Conservation (phyloP, 345 rosid genomes). For the Lumnitzera littorea region DNA sequence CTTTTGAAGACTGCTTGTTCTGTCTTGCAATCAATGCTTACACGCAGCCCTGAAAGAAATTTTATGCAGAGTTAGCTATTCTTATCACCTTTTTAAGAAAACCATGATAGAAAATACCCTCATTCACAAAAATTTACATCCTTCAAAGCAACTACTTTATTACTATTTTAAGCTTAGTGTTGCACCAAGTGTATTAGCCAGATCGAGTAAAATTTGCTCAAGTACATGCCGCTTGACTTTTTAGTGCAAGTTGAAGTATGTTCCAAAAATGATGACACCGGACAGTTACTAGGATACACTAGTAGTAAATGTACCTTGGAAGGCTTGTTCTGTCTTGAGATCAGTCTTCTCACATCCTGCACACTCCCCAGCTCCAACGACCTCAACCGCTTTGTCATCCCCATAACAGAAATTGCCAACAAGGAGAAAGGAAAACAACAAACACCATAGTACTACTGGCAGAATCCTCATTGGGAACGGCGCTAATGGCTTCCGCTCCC, state of each 20-base stretch:
- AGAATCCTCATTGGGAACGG: slow-evolving; percentile 47
- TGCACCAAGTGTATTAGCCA: too few species aligned
- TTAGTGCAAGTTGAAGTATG: too few species aligned
- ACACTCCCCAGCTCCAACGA: slow-evolving; percentile 66
- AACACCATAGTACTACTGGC: slow-evolving; percentile 29
- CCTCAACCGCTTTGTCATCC: slow-evolving; percentile 28
- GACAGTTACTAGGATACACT: too few species aligned
- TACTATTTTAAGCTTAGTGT: too few species aligned
- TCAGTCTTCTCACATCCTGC: slow-evolving; percentile 35
- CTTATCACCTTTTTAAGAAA: too few species aligned
- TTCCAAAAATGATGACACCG: too few species aligned
- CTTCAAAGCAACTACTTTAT: too few species aligned
- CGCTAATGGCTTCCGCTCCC: not conserved
- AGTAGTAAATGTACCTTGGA: slow-evolving; percentile 35
- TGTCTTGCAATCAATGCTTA: slow-evolving; percentile 61
- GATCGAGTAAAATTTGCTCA: too few species aligned
- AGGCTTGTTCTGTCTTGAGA: slow-evolving; percentile 40
- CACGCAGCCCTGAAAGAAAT: slow-evolving; percentile 46
- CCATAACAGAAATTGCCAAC: slow-evolving; percentile 33
- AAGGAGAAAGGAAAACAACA: slow-evolving; percentile 25
- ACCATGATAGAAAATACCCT: too few species aligned
- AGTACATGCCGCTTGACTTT: too few species aligned
- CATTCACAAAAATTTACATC: not conserved
- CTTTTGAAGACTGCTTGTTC: slow-evolving; percentile 47
- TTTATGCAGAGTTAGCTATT: too few species aligned